These are phyloP conservation scores for Circinella minor DNA, from an alignment of 371 early-diverging fungal genomes.

Conservation along the genomic window DNA sequence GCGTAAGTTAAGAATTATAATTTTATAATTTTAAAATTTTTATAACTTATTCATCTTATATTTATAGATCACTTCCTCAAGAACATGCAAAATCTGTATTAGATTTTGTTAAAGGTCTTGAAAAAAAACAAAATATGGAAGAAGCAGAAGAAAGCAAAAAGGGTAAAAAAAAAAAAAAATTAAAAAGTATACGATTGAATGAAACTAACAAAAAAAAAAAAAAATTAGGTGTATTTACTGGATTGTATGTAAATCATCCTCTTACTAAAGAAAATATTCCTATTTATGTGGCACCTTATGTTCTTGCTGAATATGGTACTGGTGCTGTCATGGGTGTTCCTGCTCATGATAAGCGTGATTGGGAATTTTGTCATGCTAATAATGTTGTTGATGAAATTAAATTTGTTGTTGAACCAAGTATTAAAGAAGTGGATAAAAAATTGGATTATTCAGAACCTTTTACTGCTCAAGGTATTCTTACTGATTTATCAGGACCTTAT, in stretches of 20 bases:
- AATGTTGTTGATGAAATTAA: conserved; percentile 38
- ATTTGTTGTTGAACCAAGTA: conserved; percentile 56
- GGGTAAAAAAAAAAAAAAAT: conserved; percentile 20
- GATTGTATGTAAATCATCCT: conserved; percentile 72
- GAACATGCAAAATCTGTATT: conserved; percentile 54
- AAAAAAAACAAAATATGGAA: conserved; percentile 51
- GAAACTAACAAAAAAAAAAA: background rate
- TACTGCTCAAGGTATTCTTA: conserved; percentile 64
- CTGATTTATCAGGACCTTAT: conserved; percentile 57
- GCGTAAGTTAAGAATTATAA: conserved; percentile 25
- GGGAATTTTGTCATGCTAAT: conserved; percentile 67
- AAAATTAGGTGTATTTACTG: conserved; percentile 62
- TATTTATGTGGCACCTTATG: conserved; percentile 80
- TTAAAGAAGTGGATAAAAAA: conserved; percentile 29
- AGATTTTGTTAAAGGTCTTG: conserved; percentile 54
- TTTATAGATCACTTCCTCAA: conserved; percentile 45
- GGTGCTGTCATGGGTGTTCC: conserved; percentile 93
- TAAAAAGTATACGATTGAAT: background rate
- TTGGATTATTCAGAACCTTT: conserved; percentile 35
- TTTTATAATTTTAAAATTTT: background rate
- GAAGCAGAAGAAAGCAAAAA: conserved; percentile 53
- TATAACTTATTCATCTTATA: background rate
- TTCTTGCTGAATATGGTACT: conserved; percentile 80
- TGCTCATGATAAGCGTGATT: conserved; percentile 82
- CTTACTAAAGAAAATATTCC: conserved; percentile 67